These are phyloP conservation scores for Halophytophthora polymorphica DNA, from an alignment of 352 stramenopile species.

Conservation along the genomic window DNA sequence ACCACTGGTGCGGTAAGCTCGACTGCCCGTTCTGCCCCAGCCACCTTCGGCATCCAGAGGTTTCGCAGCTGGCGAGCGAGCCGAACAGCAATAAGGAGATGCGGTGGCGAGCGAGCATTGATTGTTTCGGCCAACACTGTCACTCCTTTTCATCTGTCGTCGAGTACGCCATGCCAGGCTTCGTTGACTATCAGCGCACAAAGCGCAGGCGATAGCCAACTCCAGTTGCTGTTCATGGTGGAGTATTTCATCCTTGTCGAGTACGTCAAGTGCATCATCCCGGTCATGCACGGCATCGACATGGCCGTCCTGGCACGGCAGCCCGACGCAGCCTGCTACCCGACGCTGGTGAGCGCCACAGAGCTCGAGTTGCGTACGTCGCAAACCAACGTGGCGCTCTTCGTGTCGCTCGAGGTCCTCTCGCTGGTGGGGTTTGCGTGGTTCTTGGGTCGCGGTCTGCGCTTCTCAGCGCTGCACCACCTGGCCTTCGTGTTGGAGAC, in stretches of 20 bases:
- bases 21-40: too few species aligned
- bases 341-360: conserved; percentile 1
- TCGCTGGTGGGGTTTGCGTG: conserved; percentile 8
- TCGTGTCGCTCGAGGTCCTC: conserved; percentile 14
- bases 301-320: conserved; percentile 9
- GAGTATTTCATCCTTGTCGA: conserved; percentile 26
- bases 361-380: neutral
- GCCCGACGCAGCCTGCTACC: conserved; percentile 16
- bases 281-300: conserved; percentile 22
- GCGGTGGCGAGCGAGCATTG: too few species aligned
- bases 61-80: too few species aligned
- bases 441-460: conserved; percentile 9
- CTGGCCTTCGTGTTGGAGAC: conserved; percentile 27
- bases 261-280: conserved; percentile 28
- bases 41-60: too few species aligned
- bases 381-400: conserved; percentile 18
- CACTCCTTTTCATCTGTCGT: too few species aligned
- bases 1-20: too few species aligned
- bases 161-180: too few species aligned
- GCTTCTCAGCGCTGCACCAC: conserved; percentile 24
- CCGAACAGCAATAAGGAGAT: too few species aligned
- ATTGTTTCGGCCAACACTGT: too few species aligned
- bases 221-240: conserved; percentile 16
- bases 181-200: too few species aligned
- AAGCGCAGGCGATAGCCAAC: too few species aligned